Base-by-base conservation (phyloP, 2,329 filamentous ascomycete genomes). In the Xylaria multiplex region DNA sequence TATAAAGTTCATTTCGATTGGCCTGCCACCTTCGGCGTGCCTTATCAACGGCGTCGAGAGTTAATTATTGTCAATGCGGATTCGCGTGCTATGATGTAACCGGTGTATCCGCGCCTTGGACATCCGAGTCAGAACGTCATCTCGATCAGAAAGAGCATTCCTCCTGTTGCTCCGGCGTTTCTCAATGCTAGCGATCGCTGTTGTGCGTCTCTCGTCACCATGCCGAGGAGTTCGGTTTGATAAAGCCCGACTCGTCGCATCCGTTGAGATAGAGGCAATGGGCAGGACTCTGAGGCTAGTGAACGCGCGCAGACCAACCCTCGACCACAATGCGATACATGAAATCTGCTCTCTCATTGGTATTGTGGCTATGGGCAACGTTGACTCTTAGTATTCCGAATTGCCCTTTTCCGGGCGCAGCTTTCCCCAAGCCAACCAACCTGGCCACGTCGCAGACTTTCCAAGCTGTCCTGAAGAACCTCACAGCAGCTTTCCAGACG, bases 341-440 rank as follows among this genome's bases (percentile, higher is more conserved):
- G 2, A 24, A n/a, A 1, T 42, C 37, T 24, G 19, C 24, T 5
- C 2, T 32, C 42, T 50, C 48, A 27, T 22, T 65, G 6, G 13
- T 40, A 24, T 37, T 52, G 8, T 54, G 37, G 59, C 22, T 37
- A 37, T 62, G 62, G 42, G 19, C 16, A 30, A 37, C 55, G 2
- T 11, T 60, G 52, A 64, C 67, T 42, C 56, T 60, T 11, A 62
- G 67, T 49, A 67, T 77, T 30, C 76, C 77, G 2, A 77, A 77
- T 59, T 80, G 77, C 49, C 78, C 77, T 0, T 78, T 76, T 13
- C 74, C 74, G 13, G 78, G 78, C 0, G 72, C 77, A 1, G 76
- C 71, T 7, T 79, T 77, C 60, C 75, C 77, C 6, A 76, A 78
- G 54, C 77, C 78, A 1, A 72, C 66, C 32, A 72, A 72, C 50